Conservation (phyloP, 306 rosid species). For the Senna siamea region DNA sequence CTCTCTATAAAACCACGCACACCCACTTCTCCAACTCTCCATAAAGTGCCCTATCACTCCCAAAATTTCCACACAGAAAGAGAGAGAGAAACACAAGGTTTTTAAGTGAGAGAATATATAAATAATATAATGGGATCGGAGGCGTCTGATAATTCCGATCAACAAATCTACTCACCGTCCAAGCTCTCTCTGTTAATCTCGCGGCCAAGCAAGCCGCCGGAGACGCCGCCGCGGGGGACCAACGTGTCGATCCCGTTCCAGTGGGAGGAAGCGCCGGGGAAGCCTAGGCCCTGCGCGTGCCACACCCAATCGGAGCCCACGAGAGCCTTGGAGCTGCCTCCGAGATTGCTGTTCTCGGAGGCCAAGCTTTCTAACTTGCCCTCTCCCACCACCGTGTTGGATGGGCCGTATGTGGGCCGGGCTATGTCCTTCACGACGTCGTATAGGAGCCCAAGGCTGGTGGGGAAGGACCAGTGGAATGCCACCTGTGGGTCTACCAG, state of each 20-base stretch:
- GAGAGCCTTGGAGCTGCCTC: slow-evolving; percentile 78
- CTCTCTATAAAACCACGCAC: slow-evolving; percentile 36
- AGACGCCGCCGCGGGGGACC: slow-evolving; percentile 53
- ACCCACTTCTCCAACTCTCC: slow-evolving; percentile 39
- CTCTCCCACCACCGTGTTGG: slow-evolving; percentile 75
- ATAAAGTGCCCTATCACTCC: not conserved
- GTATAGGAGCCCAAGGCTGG: slow-evolving; percentile 46
- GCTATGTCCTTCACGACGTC: slow-evolving; percentile 62
- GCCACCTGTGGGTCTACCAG: slow-evolving; percentile 64
- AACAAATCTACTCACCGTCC: slow-evolving; percentile 36
- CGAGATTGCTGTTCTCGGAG: slow-evolving; percentile 62
- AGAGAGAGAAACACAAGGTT: not conserved
- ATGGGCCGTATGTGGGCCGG: slow-evolving; percentile 73
- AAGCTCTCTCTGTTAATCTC: slow-evolving; percentile 54
- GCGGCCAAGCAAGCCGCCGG: slow-evolving; percentile 48
- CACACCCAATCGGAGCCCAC: slow-evolving; percentile 40
- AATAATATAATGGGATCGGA: slow-evolving; percentile 36
- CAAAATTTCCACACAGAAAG: not conserved
- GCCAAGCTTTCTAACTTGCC: slow-evolving; percentile 41
- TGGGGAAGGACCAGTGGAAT: slow-evolving; percentile 29
- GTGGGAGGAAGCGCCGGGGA: slow-evolving; percentile 99
- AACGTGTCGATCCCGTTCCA: slow-evolving; percentile 74
- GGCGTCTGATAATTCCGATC: slow-evolving; percentile 2
- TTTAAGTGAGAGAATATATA: too few relatives aligned
- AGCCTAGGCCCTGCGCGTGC: slow-evolving; percentile 58